Conservation (phyloP, 148 eudicot genomes). For the Euryodendron excelsum region DNA sequence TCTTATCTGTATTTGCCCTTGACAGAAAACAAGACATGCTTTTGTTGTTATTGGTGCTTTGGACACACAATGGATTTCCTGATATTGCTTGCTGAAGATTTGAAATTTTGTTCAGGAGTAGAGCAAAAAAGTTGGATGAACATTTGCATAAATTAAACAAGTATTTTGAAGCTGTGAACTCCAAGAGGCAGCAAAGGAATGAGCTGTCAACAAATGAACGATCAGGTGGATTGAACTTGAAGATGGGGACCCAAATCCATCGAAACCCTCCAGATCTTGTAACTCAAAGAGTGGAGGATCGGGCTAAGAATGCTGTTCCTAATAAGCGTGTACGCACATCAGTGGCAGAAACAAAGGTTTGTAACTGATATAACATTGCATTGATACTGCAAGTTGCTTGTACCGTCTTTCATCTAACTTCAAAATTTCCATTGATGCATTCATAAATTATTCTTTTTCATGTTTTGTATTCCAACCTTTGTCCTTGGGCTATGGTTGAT, state of each 20-base stretch:
- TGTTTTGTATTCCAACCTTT: not conserved
- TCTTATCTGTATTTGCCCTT: not conserved
- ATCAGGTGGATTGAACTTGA: conserved; percentile 56
- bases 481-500: not conserved
- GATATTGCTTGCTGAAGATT: not conserved
- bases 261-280: conserved; percentile 57
- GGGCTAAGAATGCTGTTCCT: conserved; percentile 56
- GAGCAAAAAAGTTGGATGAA: conserved; percentile 65
- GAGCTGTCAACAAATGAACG: conserved; percentile 49
- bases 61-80: conserved; percentile 7
- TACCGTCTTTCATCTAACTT: not conserved
- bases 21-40: not conserved
- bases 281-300: conserved; percentile 61
- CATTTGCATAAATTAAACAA: conserved; percentile 57
- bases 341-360: conserved; percentile 76
- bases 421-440: not conserved
- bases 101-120: conserved; percentile 45
- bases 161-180: conserved; percentile 42
- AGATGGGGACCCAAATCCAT: conserved; percentile 64
- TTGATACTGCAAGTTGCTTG: not conserved
- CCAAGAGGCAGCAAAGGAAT: conserved; percentile 59
- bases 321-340: conserved; percentile 89
- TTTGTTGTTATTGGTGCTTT: not conserved
- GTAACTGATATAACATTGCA: conserved; percentile 19
- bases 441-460: not conserved